Conservation (phyloP, 148 eudicot species). For the Chenopodium formosanum region DNA sequence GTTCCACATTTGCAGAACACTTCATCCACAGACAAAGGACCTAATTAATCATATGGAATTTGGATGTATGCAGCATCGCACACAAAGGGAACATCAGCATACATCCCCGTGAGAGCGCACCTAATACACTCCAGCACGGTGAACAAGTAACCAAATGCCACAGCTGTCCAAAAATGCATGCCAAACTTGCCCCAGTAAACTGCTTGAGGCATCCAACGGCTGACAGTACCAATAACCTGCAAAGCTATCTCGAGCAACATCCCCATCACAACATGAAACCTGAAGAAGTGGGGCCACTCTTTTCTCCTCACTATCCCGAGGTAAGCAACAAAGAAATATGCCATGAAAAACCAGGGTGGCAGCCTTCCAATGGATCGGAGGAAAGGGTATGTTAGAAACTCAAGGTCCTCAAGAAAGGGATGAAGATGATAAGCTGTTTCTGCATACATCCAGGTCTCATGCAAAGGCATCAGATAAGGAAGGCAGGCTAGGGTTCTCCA, state of each 20-base stretch:
- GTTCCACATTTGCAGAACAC: background rate
- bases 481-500: conserved; percentile 84
- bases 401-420: conserved; percentile 70
- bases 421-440: conserved; percentile 75
- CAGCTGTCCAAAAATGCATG: conserved; percentile 76
- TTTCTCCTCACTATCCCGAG: conserved; percentile 74
- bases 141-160: conserved; percentile 57
- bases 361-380: conserved; percentile 50
- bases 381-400: conserved; percentile 67
- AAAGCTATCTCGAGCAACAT: conserved; percentile 78
- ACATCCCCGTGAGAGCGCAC: conserved; percentile 76
- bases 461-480: conserved; percentile 79
- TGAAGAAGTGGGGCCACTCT: conserved; percentile 91
- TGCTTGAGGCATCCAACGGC: conserved; percentile 71
- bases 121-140: conserved; percentile 66
- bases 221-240: conserved; percentile 60
- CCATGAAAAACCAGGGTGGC: conserved; percentile 75
- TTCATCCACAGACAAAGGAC: background rate
- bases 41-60: conserved; percentile 29
- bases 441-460: conserved; percentile 86
- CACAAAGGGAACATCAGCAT: conserved; percentile 80
- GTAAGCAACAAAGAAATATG: conserved; percentile 69
- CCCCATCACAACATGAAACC: conserved; percentile 84
- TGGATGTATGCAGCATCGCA: conserved; percentile 84
- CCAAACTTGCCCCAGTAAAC: conserved; percentile 81